A percentile compares a stretch with the other conserved stretches of the same genome.
phyloP scores from a whole-genome alignment of 2,329 filamentous ascomycete species.

The Lachnellula willkommii region DNA sequence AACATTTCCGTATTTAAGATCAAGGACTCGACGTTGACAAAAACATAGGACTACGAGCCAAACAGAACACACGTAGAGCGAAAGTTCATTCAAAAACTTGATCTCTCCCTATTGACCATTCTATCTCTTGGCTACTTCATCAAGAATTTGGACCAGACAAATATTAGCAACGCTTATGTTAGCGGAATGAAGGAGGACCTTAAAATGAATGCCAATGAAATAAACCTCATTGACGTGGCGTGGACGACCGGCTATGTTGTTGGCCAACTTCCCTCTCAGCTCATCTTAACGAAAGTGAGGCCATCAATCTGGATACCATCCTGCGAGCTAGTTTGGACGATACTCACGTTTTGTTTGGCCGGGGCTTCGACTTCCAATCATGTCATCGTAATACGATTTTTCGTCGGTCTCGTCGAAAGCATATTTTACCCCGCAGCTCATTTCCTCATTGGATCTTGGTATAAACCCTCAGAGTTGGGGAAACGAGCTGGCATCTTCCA shows the following conservation, averaged over 20 bases:
- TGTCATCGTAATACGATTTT: slow-evolving; percentile 39
- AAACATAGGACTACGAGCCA: slow-evolving; percentile 24
- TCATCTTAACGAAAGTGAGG: slow-evolving; percentile 38
- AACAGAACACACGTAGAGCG: slow-evolving; percentile 15
- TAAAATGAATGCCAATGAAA: slow-evolving; percentile 38
- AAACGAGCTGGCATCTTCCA: slow-evolving; percentile 41
- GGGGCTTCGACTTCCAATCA: slow-evolving; percentile 31
- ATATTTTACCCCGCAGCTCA: slow-evolving; percentile 27
- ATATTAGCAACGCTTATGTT: slow-evolving; percentile 37
- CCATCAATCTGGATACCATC: slow-evolving; percentile 41
- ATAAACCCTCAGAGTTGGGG: slow-evolving; percentile 38
- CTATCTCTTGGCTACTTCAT: slow-evolving; percentile 28
- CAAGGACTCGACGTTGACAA: not conserved
- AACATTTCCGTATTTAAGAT: not conserved
- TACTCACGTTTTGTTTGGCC: slow-evolving; percentile 35
- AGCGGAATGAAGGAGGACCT: slow-evolving; percentile 46
- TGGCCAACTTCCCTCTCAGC: slow-evolving; percentile 36
- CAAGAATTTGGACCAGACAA: slow-evolving; percentile 28
- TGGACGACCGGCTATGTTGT: slow-evolving; percentile 54
- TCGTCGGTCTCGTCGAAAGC: slow-evolving; percentile 33
- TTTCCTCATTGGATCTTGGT: slow-evolving; percentile 39
- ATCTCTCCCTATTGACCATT: slow-evolving; percentile 25
- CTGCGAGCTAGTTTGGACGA: slow-evolving; percentile 36
- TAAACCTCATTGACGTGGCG: slow-evolving; percentile 36
- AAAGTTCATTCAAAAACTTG: slow-evolving; percentile 26